A percentile compares a stretch with the other conserved stretches of the same genome.
Conservation (phyloP, 208 protist genomes). For the Wallacemonas collosoma region DNA sequence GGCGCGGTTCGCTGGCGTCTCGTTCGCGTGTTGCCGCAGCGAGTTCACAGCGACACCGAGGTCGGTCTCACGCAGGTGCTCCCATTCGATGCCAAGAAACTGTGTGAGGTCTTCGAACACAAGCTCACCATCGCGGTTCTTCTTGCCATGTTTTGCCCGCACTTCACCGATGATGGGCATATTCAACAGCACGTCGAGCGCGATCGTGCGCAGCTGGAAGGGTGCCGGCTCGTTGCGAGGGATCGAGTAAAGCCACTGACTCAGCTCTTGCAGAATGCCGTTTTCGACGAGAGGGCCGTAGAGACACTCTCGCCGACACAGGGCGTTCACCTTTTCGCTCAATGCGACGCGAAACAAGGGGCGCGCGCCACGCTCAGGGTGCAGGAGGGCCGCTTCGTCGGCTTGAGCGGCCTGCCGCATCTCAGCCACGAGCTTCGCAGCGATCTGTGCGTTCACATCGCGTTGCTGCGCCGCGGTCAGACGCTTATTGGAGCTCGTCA, state of each 20-base stretch:
- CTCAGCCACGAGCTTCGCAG: background rate
- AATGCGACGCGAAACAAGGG: slow-evolving; percentile 68
- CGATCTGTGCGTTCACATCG: background rate
- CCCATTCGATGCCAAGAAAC: slow-evolving; percentile 67
- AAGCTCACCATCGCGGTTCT: slow-evolving; percentile 6
- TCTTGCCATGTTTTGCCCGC: slow-evolving; percentile 8
- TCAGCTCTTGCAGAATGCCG: slow-evolving; percentile 77
- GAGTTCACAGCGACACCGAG: slow-evolving; percentile 73
- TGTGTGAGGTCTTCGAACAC: slow-evolving; percentile 35
- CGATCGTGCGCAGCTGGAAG: slow-evolving; percentile 70
- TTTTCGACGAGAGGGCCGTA: slow-evolving; percentile 53
- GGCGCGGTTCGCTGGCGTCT: slow-evolving; percentile 61
- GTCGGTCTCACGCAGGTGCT: slow-evolving; percentile 68
- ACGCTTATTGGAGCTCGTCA: background rate
- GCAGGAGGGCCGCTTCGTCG: slow-evolving; percentile 5
- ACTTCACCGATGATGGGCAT: slow-evolving; percentile 66
- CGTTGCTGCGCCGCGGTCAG: slow-evolving; percentile 5
- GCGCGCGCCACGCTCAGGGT: slow-evolving; percentile 20
- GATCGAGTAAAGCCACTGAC: slow-evolving; percentile 80
- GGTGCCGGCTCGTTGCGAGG: slow-evolving; percentile 49
- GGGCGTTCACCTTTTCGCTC: slow-evolving; percentile 37
- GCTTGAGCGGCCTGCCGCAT: slow-evolving; percentile 8
- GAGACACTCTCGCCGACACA: slow-evolving; percentile 48
- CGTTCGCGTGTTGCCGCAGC: slow-evolving; percentile 52
- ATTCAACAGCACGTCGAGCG: slow-evolving; percentile 71